Conservation (phyloP, 352 stramenopile genomes). For the Pythium dissimile region DNA sequence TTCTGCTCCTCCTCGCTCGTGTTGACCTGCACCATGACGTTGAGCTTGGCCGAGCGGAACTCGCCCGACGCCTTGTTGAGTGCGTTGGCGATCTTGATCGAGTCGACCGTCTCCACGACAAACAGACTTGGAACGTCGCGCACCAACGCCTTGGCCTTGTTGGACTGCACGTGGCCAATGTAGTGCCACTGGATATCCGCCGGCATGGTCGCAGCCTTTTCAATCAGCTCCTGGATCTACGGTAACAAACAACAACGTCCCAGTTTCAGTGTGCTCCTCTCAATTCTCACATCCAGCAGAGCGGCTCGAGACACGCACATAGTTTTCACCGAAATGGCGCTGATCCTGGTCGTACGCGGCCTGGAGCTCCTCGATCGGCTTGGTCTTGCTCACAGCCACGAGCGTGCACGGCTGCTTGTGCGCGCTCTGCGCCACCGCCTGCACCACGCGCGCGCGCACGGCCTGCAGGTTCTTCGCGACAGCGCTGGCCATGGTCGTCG, state of each 20-base stretch:
- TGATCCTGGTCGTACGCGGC: slow-evolving; percentile 90
- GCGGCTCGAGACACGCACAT: slow-evolving; percentile 87
- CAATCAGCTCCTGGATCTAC: slow-evolving; percentile 94
- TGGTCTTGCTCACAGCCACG: slow-evolving; percentile 95
- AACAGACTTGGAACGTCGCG: slow-evolving; percentile 91
- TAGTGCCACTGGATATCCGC: slow-evolving; percentile 96
- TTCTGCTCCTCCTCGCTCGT: slow-evolving; percentile 98
- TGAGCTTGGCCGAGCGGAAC: slow-evolving; percentile 73
- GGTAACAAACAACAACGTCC: too few species aligned
- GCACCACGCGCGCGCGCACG: slow-evolving; percentile 55
- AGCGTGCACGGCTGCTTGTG: slow-evolving; percentile 71
- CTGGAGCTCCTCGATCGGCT: slow-evolving; percentile 85
- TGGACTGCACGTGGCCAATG: slow-evolving; percentile 98
- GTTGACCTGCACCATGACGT: slow-evolving; percentile 98
- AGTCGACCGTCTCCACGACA: slow-evolving; percentile 96
- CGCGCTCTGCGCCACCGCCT: slow-evolving; percentile 49
- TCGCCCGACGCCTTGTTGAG: slow-evolving; percentile 87
- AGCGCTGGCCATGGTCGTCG: slow-evolving; percentile 8
- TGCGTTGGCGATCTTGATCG: slow-evolving; percentile 95
- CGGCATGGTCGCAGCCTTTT: slow-evolving; percentile 90
- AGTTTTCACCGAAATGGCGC: slow-evolving; percentile 98
- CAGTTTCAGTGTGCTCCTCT: too few species aligned
- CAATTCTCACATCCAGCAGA: too few species aligned
- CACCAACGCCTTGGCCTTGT: slow-evolving; percentile 95
- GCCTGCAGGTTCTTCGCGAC: slow-evolving; percentile 57